Evolutionary conservation across 305 asterid species (phyloP), one percentile per base, ranked within the genome.

Genomic region (Stenogyne calaminthoides): DNA sequence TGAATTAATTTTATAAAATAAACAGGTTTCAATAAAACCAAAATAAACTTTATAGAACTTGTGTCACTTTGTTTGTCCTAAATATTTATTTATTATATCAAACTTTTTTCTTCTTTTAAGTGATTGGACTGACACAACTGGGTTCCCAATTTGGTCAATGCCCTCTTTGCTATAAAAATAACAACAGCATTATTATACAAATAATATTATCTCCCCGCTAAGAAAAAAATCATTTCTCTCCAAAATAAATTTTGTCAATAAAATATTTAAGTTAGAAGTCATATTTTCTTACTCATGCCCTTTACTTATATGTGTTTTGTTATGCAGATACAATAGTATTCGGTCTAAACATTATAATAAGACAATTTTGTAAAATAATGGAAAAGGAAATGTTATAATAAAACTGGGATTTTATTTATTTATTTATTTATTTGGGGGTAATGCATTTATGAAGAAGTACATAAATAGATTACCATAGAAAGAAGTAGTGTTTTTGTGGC

Each of bases 141-240:
- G 60, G n/a, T 20, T 54, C 66, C 67, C 72, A 39, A 55, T 64
- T 74, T 42, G 73, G 78, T 74, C 78, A 74, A 65, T 67, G 29
- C 51, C 47, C 6, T 40, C 76, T 29, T 69, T 14, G 11, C 25
- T 36, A 51, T 36, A 8, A 49, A 72, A 49, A 4, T n/a, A 49
- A 40, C 9, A n/a, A 51, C 6, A 29, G 18, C 11, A 70, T 39
- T 42, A n/a, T 10, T 55, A 18, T 20, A 22, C 57, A 20, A 27
- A 67, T 6, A 36, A 7, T 36, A 36, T 8, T 34, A 5, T 34
- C 14, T 9, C 14, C 49, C 49, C 9, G 14, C n/a, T 9, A 36
- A 36, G 37, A 36, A 1, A 7, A 36, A 7, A 36, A 36, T 36
- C 9, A 36, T 0, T 7, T 6, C 42, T 6, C 42, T 4, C 42